Evolutionary conservation across 2,329 filamentous ascomycete species (phyloP), one percentile per base, ranked within the genome.

Genomic region (Fusarium sp.): DNA sequence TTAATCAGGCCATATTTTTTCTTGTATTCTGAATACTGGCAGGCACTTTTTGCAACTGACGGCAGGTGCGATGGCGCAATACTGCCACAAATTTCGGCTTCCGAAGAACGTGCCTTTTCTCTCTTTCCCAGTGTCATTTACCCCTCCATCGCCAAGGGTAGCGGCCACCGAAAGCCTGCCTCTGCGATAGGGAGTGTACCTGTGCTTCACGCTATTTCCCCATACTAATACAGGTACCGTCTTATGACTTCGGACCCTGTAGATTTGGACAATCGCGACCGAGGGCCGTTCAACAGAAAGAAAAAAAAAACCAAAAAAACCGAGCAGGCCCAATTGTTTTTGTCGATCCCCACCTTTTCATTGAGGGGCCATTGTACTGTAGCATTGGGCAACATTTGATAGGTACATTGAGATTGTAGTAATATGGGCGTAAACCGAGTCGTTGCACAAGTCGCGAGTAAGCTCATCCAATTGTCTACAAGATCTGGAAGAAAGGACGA

Each of bases 31-130:
- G 33, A 58, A 33, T 19, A 58, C 31, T 58, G 31, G 23, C 58
- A 60, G 64, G 35, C 23, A 56, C 48, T 44, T 35, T 37, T 27
- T 67, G 42, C 56, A 58, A 45, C 31, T 48, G 46, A 63, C 66
- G 65, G 62, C 42, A 68, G 52, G 63, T 45, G 58, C 74, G 76
- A 77, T 77, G 75, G 76, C 76, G 76, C 75, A 77, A 77, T 77
- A 72, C 63, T 60, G 49, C 51, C 49, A 19, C 46, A 65, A 60
- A 60, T 69, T 55, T 69, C 66, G 65, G 65, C 60, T 69, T 70
- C 66, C 66, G 65, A 49, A 65, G 45, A 52, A 58, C 37, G 66
- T 69, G 35, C 29, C 66, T 72, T 72, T 75, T 65, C 29, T 60
- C 29, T 39, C 56, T 44, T 65, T 62, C 60, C 57, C 65, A 60